These are phyloP conservation scores for Komagataella phaffii DNA, from an alignment of 805 yeast genomes.

Conservation along the genomic window DNA sequence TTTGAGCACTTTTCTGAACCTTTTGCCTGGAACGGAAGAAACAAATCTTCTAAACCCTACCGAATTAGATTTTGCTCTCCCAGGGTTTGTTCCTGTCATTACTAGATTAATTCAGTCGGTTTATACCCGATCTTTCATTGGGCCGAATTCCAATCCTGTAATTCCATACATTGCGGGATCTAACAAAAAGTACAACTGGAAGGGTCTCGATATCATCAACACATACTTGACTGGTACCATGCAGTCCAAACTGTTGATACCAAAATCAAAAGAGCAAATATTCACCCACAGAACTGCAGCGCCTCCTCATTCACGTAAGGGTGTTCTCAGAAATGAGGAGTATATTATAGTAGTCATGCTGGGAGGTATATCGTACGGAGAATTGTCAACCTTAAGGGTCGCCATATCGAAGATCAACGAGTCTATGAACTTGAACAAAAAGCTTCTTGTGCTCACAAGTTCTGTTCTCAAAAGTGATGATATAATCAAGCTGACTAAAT, in stretches of 20 bases:
- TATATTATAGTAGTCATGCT: conserved; percentile 38
- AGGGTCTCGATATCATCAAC: conserved; percentile 23
- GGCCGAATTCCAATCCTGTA: conserved; percentile 15
- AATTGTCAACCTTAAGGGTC: conserved; percentile 56
- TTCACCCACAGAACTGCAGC: conserved; percentile 16
- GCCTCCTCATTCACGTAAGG: conserved; percentile 12
- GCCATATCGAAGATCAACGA: conserved; percentile 31
- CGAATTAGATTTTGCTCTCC: conserved; percentile 47
- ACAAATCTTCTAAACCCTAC: conserved; percentile 16
- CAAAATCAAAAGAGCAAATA: conserved; percentile 14
- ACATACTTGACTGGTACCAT: conserved; percentile 26
- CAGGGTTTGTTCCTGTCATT: conserved; percentile 73
- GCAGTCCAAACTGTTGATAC: conserved; percentile 15
- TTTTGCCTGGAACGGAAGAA: conserved; percentile 25
- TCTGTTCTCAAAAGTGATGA: conserved; percentile 26
- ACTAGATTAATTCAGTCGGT: conserved; percentile 58
- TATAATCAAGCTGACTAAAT: conserved; percentile 9
- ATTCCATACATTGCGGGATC: conserved; percentile 6
- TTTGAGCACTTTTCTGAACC: conserved; percentile 26
- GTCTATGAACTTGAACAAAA: conserved; percentile 16
- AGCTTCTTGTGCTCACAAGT: conserved; percentile 27
- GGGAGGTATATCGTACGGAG: conserved; percentile 85
- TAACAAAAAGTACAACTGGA: conserved; percentile 25
- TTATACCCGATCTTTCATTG: conserved; percentile 39
- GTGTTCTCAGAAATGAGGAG: conserved; percentile 10